Evolutionary conservation across 2,329 filamentous ascomycete genomes (phyloP).

Genomic region (Seiridium cupressi): DNA sequence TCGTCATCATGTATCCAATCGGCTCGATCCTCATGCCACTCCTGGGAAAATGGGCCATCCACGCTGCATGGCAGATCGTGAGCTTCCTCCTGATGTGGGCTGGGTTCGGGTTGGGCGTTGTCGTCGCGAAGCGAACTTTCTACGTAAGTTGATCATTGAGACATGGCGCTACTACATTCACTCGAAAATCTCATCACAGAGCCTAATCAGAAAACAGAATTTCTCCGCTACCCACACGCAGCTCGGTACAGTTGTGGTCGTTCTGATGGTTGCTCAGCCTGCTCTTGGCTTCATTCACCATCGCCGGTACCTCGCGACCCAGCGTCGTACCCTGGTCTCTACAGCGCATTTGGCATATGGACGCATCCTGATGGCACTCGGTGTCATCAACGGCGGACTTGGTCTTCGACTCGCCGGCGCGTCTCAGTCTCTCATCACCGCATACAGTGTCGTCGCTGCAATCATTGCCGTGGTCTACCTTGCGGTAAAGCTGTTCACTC

Average conservation of each 20-base stretch:
- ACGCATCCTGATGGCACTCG: slow-evolving; percentile 54
- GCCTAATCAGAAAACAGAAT: slow-evolving; percentile 37
- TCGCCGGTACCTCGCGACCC: slow-evolving; percentile 44
- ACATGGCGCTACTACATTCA: not conserved
- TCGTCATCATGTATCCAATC: slow-evolving; percentile 57
- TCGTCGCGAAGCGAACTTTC: slow-evolving; percentile 32
- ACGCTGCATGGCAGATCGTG: slow-evolving; percentile 54
- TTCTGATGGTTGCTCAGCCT: slow-evolving; percentile 56
- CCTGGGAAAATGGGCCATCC: slow-evolving; percentile 55
- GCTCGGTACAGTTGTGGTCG: slow-evolving; percentile 54
- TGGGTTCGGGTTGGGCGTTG: slow-evolving; percentile 54
- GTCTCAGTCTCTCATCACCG: slow-evolving; percentile 40
- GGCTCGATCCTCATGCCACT: slow-evolving; percentile 61
- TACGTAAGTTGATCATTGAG: slow-evolving; percentile 20
- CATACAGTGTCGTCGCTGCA: slow-evolving; percentile 55
- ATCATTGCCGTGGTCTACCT: slow-evolving; percentile 47
- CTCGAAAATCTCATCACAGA: not conserved
- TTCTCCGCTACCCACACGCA: slow-evolving; percentile 52
- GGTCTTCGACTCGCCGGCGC: slow-evolving; percentile 51
- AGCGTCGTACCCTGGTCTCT: slow-evolving; percentile 48
- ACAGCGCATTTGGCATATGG: slow-evolving; percentile 64
- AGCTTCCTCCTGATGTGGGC: slow-evolving; percentile 57
- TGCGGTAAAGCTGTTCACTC: slow-evolving; percentile 23
- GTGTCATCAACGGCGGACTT: slow-evolving; percentile 62
- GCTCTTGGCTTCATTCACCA: slow-evolving; percentile 59